Evolutionary conservation across 2,329 filamentous ascomycete genomes (phyloP).

Genomic region (Amphichorda felina): DNA sequence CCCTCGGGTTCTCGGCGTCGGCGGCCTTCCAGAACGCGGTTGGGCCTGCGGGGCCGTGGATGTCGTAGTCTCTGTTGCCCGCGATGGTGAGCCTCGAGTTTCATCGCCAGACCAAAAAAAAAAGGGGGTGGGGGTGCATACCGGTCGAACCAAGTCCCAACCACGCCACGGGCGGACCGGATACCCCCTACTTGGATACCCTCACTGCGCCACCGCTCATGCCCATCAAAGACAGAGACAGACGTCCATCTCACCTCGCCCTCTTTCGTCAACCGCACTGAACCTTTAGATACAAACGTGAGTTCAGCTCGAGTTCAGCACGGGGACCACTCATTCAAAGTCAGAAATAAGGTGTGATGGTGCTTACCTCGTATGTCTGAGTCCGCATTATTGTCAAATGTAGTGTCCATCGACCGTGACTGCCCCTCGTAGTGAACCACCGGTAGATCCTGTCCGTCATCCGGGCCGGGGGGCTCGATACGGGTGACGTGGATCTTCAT

Average conservation of each 20-base stretch:
- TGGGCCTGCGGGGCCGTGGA: constrained; percentile 59
- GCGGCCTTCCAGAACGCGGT: constrained; percentile 66
- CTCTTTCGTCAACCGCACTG: constrained; percentile 52
- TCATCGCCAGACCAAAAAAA: background rate
- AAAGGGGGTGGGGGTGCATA: constrained; percentile 17
- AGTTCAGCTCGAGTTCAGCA: constrained; percentile 9
- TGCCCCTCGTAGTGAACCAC: constrained; percentile 58
- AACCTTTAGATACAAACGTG: constrained; percentile 29
- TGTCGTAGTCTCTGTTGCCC: constrained; percentile 45
- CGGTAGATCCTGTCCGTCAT: constrained; percentile 45
- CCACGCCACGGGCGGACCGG: constrained; percentile 50
- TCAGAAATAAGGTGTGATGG: background rate
- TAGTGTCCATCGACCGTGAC: constrained; percentile 48
- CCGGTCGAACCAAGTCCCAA: constrained; percentile 73
- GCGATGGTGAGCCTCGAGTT: background rate
- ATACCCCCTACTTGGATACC: constrained; percentile 62
- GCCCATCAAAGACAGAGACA: constrained; percentile 48
- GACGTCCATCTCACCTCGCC: constrained; percentile 68
- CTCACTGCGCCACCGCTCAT: constrained; percentile 67
- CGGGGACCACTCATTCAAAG: background rate
- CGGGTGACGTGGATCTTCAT: constrained; percentile 53
- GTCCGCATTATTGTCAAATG: constrained; percentile 58
- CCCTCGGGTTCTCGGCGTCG: constrained; percentile 2
- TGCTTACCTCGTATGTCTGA: constrained; percentile 50
- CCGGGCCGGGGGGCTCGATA: constrained; percentile 45